phyloP scores from a whole-genome alignment of 108 stramenopile genomes.

The Nitzschia palea region DNA sequence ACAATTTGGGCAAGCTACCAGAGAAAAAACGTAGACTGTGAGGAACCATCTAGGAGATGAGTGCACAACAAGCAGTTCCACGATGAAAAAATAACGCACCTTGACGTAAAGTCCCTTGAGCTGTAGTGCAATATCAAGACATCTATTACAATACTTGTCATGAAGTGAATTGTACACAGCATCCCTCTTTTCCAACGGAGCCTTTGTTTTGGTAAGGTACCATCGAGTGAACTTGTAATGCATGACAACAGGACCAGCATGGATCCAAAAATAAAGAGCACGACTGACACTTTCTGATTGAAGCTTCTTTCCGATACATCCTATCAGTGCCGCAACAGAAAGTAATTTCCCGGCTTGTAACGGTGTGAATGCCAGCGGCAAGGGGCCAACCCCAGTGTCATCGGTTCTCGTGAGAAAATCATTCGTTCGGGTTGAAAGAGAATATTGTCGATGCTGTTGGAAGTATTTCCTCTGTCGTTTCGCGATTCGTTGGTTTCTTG shows the following conservation, averaged over 20 bases:
- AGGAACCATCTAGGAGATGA: neutral
- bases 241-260: slow-evolving; percentile 62
- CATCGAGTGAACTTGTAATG: slow-evolving; percentile 74
- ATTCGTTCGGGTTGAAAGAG: too few relatives aligned
- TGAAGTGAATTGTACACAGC: slow-evolving; percentile 52
- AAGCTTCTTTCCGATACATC: neutral
- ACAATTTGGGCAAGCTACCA: slow-evolving; percentile 53
- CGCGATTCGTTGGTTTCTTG: too few relatives aligned
- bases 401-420: too few relatives aligned
- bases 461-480: too few relatives aligned
- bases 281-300: slow-evolving; percentile 34
- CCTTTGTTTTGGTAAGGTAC: slow-evolving; percentile 40
- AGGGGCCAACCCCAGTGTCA: too few relatives aligned
- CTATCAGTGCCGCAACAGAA: neutral
- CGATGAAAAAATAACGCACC: neutral
- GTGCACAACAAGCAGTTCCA: too few relatives aligned
- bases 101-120: slow-evolving; percentile 58
- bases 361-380: neutral
- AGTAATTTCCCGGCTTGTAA: neutral
- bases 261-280: slow-evolving; percentile 58
- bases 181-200: slow-evolving; percentile 34
- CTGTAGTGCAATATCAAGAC: slow-evolving; percentile 51
- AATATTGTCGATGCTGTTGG: too few relatives aligned
- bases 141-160: slow-evolving; percentile 40
- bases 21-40: neutral